A percentile compares a stretch with the other conserved stretches of the same genome.
phyloP scores from a whole-genome alignment of 768 basidiomycete genomes.

The Trichaptum fuscoviolaceum region DNA sequence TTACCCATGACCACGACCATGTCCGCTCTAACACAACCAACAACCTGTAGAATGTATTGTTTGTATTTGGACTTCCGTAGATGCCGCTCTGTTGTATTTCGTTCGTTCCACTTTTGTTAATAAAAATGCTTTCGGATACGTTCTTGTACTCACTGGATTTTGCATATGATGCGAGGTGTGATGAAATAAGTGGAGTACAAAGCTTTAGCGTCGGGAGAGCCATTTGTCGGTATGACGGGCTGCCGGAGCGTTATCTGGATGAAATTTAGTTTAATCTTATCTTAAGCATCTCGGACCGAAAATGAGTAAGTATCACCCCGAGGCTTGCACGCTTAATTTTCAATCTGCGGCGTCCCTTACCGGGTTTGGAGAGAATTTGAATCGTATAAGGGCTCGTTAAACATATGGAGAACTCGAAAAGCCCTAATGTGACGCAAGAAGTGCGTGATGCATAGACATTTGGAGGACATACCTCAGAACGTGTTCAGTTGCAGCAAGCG shows the following conservation, averaged over 20 bases:
- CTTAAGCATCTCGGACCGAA: not conserved
- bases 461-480: not conserved
- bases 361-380: not conserved
- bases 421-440: not conserved
- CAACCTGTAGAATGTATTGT: not conserved
- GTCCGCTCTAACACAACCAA: not conserved
- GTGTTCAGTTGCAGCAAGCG: not conserved
- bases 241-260: not conserved
- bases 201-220: not conserved
- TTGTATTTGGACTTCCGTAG: not conserved
- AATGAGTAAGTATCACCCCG: too few relatives aligned
- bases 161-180: not conserved
- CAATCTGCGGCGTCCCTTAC: not conserved
- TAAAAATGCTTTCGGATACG: not conserved
- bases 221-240: not conserved
- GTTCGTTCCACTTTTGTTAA: not conserved
- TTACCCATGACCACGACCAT: not conserved
- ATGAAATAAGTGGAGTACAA: not conserved
- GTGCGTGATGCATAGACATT: not conserved
- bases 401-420: not conserved
- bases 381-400: too few relatives aligned
- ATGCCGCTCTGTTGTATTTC: not conserved
- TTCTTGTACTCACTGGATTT: not conserved
- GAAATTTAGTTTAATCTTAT: not conserved
- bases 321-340: not conserved